These are phyloP conservation scores for Trichocladium antarcticum DNA, from an alignment of 495 filamentous ascomycete species.

Conservation along the genomic window DNA sequence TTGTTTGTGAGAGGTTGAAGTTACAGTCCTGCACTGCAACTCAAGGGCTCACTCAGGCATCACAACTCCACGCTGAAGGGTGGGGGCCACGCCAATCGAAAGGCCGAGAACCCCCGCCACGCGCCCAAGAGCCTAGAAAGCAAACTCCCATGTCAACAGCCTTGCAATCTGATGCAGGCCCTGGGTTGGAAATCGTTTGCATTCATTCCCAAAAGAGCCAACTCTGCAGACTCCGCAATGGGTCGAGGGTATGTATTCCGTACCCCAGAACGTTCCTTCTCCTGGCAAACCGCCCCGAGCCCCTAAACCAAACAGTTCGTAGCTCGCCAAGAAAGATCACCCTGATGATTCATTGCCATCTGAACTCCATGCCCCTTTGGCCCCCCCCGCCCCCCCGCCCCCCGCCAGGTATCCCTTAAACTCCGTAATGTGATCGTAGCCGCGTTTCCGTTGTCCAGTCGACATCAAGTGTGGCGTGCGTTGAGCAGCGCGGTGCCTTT, in stretches of 20 bases:
- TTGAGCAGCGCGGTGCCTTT: background rate
- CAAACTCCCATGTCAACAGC: background rate
- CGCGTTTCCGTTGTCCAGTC: background rate
- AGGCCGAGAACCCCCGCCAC: too few relatives aligned
- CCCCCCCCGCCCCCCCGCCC: conserved; percentile 6
- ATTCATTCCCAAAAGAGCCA: background rate
- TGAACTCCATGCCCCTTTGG: conserved; percentile 14
- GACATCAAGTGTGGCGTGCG: background rate
- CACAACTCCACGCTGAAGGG: background rate
- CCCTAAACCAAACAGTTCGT: conserved; percentile 1
- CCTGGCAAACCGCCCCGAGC: background rate
- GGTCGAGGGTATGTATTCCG: background rate
- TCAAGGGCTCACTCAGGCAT: background rate
- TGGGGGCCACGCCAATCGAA: background rate
- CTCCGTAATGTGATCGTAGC: conserved; percentile 6
- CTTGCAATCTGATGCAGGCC: conserved; percentile 1
- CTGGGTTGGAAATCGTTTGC: background rate
- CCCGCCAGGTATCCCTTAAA: conserved; percentile 22
- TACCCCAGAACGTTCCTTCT: background rate
- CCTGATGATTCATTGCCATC: conserved; percentile 2
- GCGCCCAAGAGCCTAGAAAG: too few relatives aligned
- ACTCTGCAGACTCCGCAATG: background rate
- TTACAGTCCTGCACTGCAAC: background rate
- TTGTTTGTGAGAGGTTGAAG: background rate
- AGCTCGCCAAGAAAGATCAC: background rate